These are phyloP conservation scores for Penicillium psychrosexuale DNA, from an alignment of 2,329 filamentous ascomycete genomes.

Conservation along the genomic window DNA sequence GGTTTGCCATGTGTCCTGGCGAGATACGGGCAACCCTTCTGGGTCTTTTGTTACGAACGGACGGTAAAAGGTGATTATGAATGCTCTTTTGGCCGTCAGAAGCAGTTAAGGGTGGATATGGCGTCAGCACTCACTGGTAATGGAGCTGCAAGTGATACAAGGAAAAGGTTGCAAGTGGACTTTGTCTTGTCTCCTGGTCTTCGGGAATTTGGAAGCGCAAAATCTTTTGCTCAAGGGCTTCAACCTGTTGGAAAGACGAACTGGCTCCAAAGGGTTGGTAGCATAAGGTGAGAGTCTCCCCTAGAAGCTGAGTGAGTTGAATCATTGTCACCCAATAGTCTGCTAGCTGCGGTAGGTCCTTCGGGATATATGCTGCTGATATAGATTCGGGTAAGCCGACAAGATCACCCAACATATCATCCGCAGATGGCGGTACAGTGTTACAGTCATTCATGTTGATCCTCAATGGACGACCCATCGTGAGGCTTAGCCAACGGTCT, in stretches of 20 bases:
- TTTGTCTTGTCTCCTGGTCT: constrained; percentile 10
- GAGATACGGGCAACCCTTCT: constrained; percentile 11
- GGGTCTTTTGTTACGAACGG: constrained; percentile 23
- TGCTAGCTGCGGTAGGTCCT: constrained; percentile 21
- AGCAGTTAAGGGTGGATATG: neutral
- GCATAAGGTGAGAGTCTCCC: constrained; percentile 24
- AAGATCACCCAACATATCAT: constrained; percentile 29
- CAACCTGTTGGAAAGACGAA: constrained; percentile 19
- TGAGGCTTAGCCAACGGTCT: constrained; percentile 43
- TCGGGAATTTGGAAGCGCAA: constrained; percentile 17
- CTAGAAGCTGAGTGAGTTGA: constrained; percentile 26
- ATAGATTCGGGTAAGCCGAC: constrained; percentile 7
- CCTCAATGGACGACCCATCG: constrained; percentile 41
- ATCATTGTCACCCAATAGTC: constrained; percentile 29
- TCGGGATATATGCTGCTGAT: constrained; percentile 17
- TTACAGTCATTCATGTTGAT: constrained; percentile 41
- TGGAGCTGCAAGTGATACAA: constrained; percentile 29
- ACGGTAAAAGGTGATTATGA: constrained; percentile 31
- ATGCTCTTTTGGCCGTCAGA: constrained; percentile 18
- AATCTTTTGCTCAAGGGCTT: constrained; percentile 23
- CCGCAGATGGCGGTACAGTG: constrained; percentile 27
- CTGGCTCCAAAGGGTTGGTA: constrained; percentile 22
- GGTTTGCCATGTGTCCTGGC: constrained; percentile 21
- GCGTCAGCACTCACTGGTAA: constrained; percentile 23
- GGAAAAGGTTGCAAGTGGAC: constrained; percentile 17